Base-by-base conservation (phyloP, 192 early-diverging fungal species). In the Anaeromyces robustus region DNA sequence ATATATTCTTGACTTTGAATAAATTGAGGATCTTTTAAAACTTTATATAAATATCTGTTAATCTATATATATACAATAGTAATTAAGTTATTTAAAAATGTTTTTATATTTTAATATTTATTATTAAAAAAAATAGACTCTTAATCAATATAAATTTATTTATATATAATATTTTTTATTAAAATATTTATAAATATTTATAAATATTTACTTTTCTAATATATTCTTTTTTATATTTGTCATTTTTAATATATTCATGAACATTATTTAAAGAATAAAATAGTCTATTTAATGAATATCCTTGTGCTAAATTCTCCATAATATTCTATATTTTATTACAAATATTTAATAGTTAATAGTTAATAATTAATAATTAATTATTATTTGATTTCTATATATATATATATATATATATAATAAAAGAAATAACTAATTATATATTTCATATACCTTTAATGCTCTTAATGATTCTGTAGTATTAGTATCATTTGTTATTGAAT, bases 1-100 rank as follows among this genome's bases (percentile, higher is more conserved):
- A 30, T 34, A 80, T 87, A 87, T 78, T 85, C 86, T n/a, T n/a
- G n/a, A 39, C 30, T 30, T 30, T 34, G 22, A 29, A 87, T 30
- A 79, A 29, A 86, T 31, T 30, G 28, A 2, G 86, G 31, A 16
- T 85, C 83, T 22, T 86, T 78, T 59, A 86, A 52, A 22, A 52
- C 43, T 22, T 22, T 52, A 52, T 22, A 52, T 22, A 52, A 52
- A 52, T 52, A 52, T 52, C 19, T 52, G 22, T 52, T 52, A 22
- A 52, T 22, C 43, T 52, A 4, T 52, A 3, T 39, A 39, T 4
- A 39, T 39, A n/a, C n/a, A n/a, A n/a, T n/a, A n/a, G n/a, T n/a
- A n/a, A n/a, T n/a, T n/a, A n/a, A n/a, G n/a, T n/a, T n/a, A n/a
- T n/a, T n/a, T n/a, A n/a, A n/a, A n/a, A n/a, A n/a, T n/a, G n/a